Base-by-base conservation (phyloP, 805 yeast genomes). In the Zygosaccharomyces siamensis region DNA sequence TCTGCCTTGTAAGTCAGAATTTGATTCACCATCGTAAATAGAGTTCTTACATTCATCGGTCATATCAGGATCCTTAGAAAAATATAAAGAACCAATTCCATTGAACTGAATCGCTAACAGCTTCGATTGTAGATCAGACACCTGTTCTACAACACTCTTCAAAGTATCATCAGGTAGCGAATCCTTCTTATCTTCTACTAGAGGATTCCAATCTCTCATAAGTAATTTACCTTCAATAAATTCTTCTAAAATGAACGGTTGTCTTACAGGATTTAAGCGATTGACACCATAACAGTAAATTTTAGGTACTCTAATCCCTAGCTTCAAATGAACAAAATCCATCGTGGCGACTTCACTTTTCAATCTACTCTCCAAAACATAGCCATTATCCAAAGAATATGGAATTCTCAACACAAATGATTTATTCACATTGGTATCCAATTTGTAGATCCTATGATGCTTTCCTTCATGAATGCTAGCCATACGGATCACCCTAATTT, bases 321-420 rank as follows among this genome's bases (percentile, higher is more conserved):
- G 69, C 62, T 88, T 87, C 54, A 77, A 67, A 31, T 73, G 66
- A 47, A 84, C 74, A 66, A 86, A 93, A 68, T 92, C 98, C 74
- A 87, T 73, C 0, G 98, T 92, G 18, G 99, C 99, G 46, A 83
- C 97, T 68, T 92, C 99, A 64, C 89, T 81, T 64, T 85, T 82
- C 60, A 92, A 74, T 57, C 87, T 83, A 52, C 84, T 75, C 41
- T 80, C 75, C 48, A 81, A 81, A 28, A 83, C 76, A 46, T 74
- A 74, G 49, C 84, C 86, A 18, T 89, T 75, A 44, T 84, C 86
- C 50, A 83, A 70, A 45, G 80, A 78, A 64, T 93, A 93, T 20
- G 98, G 99, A 46, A 93, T 78, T 66, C 99, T 80, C 66, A 93
- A 74, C 26, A 87, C 78, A 55, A 84, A 81, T 7, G 77, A 71